Conservation (phyloP, 2,329 filamentous ascomycete genomes). For the Tolypocladium capitatum region DNA sequence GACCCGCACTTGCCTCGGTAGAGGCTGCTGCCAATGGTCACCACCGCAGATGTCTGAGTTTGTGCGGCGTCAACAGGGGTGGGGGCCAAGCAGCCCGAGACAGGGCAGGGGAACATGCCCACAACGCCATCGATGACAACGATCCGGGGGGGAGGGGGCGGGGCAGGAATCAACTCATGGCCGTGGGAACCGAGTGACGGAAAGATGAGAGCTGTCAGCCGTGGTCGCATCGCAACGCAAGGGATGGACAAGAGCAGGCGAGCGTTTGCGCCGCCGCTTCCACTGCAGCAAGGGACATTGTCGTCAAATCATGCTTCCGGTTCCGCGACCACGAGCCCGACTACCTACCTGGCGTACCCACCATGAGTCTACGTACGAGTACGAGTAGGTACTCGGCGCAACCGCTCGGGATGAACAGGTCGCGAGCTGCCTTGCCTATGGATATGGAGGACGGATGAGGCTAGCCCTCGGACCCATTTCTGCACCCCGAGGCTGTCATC, state of each 20-base stretch:
- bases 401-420: background rate
- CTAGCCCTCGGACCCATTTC: no score
- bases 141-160: background rate
- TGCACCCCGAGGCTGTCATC: no score
- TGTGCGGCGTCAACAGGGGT: background rate
- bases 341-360: background rate
- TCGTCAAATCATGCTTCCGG: no score
- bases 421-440: background rate
- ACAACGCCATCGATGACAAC: background rate
- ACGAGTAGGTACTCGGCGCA: no score
- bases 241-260: background rate
- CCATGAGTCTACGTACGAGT: background rate
- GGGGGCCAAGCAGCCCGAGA: conserved; percentile 5
- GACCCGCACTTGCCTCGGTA: background rate
- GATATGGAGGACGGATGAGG: background rate
- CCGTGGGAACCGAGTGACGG: background rate
- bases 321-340: background rate
- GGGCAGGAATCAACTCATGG: no score
- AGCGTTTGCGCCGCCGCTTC: no score
- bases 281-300: no score
- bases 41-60: background rate
- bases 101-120: conserved; percentile 2
- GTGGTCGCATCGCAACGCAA: background rate
- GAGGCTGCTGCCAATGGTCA: background rate
- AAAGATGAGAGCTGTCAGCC: background rate